phyloP scores from a whole-genome alignment of 495 filamentous ascomycete genomes.

The Cryomyces antarcticus region DNA sequence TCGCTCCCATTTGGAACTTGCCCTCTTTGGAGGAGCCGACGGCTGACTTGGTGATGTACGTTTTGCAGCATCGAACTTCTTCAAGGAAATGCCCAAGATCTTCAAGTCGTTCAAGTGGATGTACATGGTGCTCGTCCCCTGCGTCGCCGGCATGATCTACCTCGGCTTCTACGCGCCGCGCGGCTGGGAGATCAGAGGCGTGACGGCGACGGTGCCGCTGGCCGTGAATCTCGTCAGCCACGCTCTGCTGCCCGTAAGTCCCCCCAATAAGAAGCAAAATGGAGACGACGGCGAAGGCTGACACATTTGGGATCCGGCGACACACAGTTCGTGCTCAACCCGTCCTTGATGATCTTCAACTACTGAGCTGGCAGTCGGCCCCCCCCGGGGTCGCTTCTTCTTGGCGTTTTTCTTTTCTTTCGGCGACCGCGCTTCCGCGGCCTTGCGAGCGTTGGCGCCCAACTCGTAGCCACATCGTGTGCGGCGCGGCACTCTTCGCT shows the following conservation, averaged over 20 bases:
- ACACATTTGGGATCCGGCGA: too few relatives aligned
- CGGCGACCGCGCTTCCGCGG: too few relatives aligned
- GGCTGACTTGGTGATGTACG: too few relatives aligned
- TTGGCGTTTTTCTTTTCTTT: too few relatives aligned
- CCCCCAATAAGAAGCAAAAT: too few relatives aligned
- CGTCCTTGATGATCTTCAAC: slow-evolving; percentile 45
- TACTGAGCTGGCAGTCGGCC: slow-evolving; percentile 20
- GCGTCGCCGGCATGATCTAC: slow-evolving; percentile 27
- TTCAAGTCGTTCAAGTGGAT: slow-evolving; percentile 37
- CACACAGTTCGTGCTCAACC: slow-evolving; percentile 31
- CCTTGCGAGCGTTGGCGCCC: too few relatives aligned
- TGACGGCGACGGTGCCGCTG: slow-evolving; percentile 40
- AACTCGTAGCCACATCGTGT: too few relatives aligned
- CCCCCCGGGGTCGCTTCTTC: too few relatives aligned
- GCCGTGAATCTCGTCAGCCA: slow-evolving; percentile 30
- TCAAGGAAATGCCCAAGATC: slow-evolving; percentile 36
- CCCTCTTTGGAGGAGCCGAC: too few relatives aligned
- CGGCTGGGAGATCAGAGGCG: slow-evolving; percentile 33
- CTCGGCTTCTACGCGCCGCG: slow-evolving; percentile 24
- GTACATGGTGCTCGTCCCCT: slow-evolving; percentile 30
- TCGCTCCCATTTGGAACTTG: too few relatives aligned
- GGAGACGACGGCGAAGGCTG: too few relatives aligned
- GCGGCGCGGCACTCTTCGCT: too few relatives aligned
- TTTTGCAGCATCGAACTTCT: slow-evolving; percentile 25
- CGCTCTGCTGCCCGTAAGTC: slow-evolving; percentile 27